Percentiles rank a stretch among this genome's conserved stretches.
Conservation (phyloP, 164 flowering plant species). For the Stephania japonica region DNA sequence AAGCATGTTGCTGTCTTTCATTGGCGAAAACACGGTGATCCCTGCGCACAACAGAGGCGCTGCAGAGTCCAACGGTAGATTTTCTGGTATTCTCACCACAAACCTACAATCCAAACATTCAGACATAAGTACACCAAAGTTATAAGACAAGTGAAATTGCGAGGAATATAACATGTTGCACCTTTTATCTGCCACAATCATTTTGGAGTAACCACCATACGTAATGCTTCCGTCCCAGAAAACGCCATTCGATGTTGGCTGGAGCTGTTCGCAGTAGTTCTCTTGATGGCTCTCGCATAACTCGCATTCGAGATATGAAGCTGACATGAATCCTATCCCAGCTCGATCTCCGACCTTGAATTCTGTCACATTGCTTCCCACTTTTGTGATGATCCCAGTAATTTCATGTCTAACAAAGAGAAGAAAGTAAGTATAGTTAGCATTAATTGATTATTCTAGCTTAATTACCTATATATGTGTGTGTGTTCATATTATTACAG, state of each 20-base stretch:
- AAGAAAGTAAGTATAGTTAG: not conserved
- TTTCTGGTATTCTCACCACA: conserved; percentile 57
- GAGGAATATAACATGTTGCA: conserved; percentile 10
- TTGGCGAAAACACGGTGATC: conserved; percentile 56
- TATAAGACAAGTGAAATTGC: not conserved
- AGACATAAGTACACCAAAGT: not conserved
- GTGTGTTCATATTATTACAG: no score
- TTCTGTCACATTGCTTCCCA: conserved; percentile 43
- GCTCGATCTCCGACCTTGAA: conserved; percentile 60
- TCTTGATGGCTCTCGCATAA: conserved; percentile 42
- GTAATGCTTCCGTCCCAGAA: conserved; percentile 85
- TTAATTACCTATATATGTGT: no score
- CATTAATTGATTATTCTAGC: no score
- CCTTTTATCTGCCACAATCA: conserved; percentile 61
- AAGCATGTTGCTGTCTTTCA: conserved; percentile 51
- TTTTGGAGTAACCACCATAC: conserved; percentile 73
- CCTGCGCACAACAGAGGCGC: conserved; percentile 79
- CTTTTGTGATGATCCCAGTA: conserved; percentile 46
- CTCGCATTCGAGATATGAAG: conserved; percentile 55
- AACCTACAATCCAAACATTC: conserved; percentile 24
- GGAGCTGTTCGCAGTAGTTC: conserved; percentile 52
- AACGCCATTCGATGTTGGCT: conserved; percentile 50
- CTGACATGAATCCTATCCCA: conserved; percentile 62
- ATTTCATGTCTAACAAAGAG: conserved; percentile 51
- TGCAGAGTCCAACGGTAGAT: conserved; percentile 53